phyloP scores from a whole-genome alignment of 441 rosid species.

The Heliophila coronopifolia region DNA sequence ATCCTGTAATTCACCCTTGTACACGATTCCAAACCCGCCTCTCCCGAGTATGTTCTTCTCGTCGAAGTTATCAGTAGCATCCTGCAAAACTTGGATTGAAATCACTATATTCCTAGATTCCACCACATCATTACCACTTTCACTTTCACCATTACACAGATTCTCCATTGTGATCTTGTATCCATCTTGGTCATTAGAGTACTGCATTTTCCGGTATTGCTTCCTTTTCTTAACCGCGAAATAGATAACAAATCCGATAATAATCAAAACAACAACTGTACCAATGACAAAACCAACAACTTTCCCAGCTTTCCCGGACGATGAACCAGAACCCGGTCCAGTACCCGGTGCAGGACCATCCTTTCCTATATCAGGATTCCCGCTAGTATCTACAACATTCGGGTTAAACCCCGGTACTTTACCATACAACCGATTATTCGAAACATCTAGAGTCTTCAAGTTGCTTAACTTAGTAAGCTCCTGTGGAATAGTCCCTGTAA shows the following conservation, averaged over 20 bases:
- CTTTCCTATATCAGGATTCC: slow-evolving; percentile 44
- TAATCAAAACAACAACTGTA: slow-evolving; percentile 9
- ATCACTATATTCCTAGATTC: slow-evolving; percentile 9
- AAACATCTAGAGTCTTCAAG: slow-evolving; percentile 46
- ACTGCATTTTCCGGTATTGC: slow-evolving; percentile 22
- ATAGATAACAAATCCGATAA: slow-evolving; percentile 6
- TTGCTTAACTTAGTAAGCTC: slow-evolving; percentile 37
- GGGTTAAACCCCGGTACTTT: slow-evolving; percentile 38
- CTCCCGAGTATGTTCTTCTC: slow-evolving; percentile 26
- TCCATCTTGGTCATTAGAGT: slow-evolving; percentile 31
- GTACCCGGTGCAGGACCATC: no score
- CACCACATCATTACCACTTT: slow-evolving; percentile 11
- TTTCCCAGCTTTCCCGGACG: neutral
- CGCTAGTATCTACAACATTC: slow-evolving; percentile 32
- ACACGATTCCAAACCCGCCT: slow-evolving; percentile 34
- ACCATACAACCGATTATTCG: slow-evolving; percentile 40
- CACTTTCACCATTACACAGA: slow-evolving; percentile 28
- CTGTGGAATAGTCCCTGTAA: slow-evolving; percentile 43
- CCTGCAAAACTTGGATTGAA: slow-evolving; percentile 9
- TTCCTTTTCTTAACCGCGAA: slow-evolving; percentile 32
- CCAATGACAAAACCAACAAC: slow-evolving; percentile 13
- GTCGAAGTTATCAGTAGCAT: slow-evolving; percentile 21
- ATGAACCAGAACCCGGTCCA: neutral
- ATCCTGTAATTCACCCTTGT: slow-evolving; percentile 24
- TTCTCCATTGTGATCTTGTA: slow-evolving; percentile 33